phyloP scores from a whole-genome alignment of 2,329 filamentous ascomycete species.

The Exophiala oligosperma region DNA sequence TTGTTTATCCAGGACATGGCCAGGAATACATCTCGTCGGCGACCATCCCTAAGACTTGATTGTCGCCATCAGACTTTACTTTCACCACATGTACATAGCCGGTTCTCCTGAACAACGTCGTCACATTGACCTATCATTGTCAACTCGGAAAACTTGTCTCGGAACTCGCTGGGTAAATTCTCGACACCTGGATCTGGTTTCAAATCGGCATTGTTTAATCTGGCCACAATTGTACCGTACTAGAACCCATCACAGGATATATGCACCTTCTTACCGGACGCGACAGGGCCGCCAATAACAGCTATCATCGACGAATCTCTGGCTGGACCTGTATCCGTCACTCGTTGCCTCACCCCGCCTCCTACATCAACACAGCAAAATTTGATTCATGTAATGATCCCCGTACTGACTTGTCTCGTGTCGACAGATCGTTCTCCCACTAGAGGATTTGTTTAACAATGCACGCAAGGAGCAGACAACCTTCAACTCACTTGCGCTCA shows the following conservation, averaged over 20 bases:
- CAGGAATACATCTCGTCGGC: too few relatives aligned
- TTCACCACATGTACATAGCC: too few relatives aligned
- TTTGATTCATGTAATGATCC: neutral
- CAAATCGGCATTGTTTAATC: too few relatives aligned
- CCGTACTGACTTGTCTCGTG: constrained; percentile 12
- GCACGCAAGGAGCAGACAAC: constrained; percentile 6
- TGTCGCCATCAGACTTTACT: too few relatives aligned
- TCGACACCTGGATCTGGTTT: too few relatives aligned
- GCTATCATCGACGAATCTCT: neutral
- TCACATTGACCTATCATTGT: too few relatives aligned
- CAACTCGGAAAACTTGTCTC: too few relatives aligned
- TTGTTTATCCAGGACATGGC: too few relatives aligned
- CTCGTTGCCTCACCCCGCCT: neutral
- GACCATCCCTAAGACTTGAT: too few relatives aligned
- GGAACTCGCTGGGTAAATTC: too few relatives aligned
- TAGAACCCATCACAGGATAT: neutral
- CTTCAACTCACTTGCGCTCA: constrained; percentile 1
- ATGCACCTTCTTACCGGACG: neutral
- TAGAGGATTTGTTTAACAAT: constrained; percentile 2
- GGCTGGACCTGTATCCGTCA: neutral
- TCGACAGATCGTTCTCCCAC: constrained; percentile 1
- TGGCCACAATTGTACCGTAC: too few relatives aligned
- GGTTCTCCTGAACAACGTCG: too few relatives aligned
- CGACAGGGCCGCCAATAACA: neutral
- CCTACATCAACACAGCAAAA: neutral